These are phyloP conservation scores for Vitis rupestris DNA, from an alignment of 164 flowering plant species.

Conservation along the genomic window DNA sequence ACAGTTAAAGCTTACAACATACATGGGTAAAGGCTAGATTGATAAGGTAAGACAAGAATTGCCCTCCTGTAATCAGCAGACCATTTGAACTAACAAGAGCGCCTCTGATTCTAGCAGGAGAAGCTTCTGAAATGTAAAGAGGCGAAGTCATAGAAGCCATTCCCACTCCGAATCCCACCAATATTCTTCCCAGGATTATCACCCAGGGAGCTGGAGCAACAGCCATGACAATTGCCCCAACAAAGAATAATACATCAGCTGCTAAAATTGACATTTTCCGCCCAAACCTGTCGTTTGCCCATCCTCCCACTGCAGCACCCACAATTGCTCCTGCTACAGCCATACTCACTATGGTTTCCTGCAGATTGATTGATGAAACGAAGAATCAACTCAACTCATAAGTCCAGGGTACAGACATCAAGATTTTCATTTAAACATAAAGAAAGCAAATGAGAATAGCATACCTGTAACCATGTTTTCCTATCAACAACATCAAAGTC, in stretches of 20 bases:
- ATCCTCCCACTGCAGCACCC: slow-evolving; percentile 93
- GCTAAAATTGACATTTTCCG: slow-evolving; percentile 53
- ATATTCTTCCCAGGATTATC: slow-evolving; percentile 65
- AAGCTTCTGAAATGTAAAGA: slow-evolving; percentile 85
- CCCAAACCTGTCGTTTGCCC: slow-evolving; percentile 67
- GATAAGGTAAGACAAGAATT: slow-evolving; percentile 71
- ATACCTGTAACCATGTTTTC: slow-evolving; percentile 64
- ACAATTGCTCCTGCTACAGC: slow-evolving; percentile 94
- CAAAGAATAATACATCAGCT: slow-evolving; percentile 74
- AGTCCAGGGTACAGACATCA: no score
- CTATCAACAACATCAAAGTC: slow-evolving; percentile 62
- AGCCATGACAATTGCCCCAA: slow-evolving; percentile 86
- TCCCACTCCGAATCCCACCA: slow-evolving; percentile 87
- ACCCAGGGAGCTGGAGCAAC: slow-evolving; percentile 54
- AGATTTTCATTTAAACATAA: no score
- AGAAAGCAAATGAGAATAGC: not conserved
- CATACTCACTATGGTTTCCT: slow-evolving; percentile 93
- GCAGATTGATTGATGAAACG: not conserved
- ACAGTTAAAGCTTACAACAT: slow-evolving; percentile 10
- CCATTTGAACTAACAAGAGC: slow-evolving; percentile 87
- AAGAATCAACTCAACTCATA: no score
- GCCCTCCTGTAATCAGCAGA: slow-evolving; percentile 82
- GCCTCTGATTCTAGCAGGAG: slow-evolving; percentile 86
- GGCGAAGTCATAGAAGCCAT: slow-evolving; percentile 95
- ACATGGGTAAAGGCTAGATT: slow-evolving; percentile 77